A percentile compares a stretch with the other conserved stretches of the same genome.
phyloP scores from a whole-genome alignment of 345 rosid species.

The Eucalyptus polyanthemos region DNA sequence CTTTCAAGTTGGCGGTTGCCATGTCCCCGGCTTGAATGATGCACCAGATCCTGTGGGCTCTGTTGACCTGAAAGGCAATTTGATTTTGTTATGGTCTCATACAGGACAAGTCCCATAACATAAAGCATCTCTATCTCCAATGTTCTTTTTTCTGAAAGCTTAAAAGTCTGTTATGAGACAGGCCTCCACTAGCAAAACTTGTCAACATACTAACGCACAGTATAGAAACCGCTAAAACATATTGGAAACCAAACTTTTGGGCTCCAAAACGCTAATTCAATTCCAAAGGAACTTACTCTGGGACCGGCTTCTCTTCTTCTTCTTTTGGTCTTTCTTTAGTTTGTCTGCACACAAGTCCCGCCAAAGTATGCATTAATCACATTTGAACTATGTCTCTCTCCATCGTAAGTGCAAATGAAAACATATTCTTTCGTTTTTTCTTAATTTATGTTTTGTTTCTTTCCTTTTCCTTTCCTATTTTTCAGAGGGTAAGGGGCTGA shows the following conservation, averaged over 20 bases:
- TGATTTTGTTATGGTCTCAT: not conserved
- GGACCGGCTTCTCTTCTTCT: constrained; percentile 6
- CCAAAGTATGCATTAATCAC: not conserved
- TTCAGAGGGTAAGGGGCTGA: not conserved
- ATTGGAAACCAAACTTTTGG: not conserved
- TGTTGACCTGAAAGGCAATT: constrained; percentile 34
- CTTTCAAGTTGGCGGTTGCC: constrained; percentile 83
- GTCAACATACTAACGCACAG: not conserved
- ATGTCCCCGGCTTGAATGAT: constrained; percentile 79
- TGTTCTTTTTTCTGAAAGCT: not conserved
- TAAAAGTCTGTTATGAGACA: not conserved
- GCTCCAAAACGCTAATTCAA: not conserved
- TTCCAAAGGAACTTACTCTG: constrained; percentile 21
- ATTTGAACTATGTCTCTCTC: not conserved
- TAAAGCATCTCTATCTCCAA: not conserved
- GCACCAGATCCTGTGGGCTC: constrained; percentile 88
- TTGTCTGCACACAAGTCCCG: constrained; percentile 3
- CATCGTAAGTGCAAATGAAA: not conserved
- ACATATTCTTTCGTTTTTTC: not conserved
- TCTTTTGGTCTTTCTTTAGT: constrained; percentile 8
- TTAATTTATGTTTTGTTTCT: not conserved
- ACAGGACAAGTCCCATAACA: not conserved
- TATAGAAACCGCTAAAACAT: not conserved
- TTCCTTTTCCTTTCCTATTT: not conserved
- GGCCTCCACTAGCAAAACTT: not conserved